A percentile compares a stretch with the other conserved stretches of the same genome.
These are phyloP conservation scores for Coemansia sp. DNA, from an alignment of 192 early-diverging fungal species.

Conservation along the genomic window DNA sequence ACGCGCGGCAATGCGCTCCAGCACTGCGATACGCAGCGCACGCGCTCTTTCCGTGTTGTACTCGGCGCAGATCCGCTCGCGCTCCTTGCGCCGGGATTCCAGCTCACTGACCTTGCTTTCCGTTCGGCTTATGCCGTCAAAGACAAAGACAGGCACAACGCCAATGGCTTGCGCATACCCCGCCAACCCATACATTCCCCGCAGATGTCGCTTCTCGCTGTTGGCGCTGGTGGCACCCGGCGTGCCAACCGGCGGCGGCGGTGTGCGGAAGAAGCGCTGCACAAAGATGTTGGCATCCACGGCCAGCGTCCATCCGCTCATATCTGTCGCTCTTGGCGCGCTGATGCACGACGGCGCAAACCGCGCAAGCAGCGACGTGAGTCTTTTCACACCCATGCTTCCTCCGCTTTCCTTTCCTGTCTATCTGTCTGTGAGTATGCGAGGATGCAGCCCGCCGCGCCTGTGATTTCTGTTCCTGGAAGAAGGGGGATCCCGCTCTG, in stretches of 20 bases:
- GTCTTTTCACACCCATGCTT: constrained; percentile 59
- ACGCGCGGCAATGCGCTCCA: constrained; percentile 13
- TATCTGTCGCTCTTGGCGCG: constrained; percentile 29
- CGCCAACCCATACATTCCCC: constrained; percentile 62
- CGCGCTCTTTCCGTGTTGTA: constrained; percentile 21
- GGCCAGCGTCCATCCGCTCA: constrained; percentile 51
- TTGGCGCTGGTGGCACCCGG: constrained; percentile 1
- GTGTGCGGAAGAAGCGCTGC: constrained; percentile 55
- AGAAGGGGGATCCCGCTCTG: background rate
- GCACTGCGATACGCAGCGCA: constrained; percentile 17
- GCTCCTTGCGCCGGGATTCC: constrained; percentile 18
- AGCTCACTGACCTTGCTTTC: constrained; percentile 59
- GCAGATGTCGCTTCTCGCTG: constrained; percentile 56
- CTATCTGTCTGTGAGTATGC: background rate
- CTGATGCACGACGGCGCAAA: constrained; percentile 55
- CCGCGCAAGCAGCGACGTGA: constrained; percentile 57
- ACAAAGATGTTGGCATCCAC: constrained; percentile 62
- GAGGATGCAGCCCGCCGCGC: background rate
- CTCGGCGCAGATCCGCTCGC: constrained; percentile 13
- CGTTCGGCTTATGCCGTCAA: constrained; percentile 61
- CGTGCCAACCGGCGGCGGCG: background rate
- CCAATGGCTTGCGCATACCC: constrained; percentile 49
- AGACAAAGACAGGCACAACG: constrained; percentile 70
- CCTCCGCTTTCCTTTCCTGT: too few relatives aligned
- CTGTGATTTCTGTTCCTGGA: constrained; percentile 8